phyloP scores from a whole-genome alignment of 2,329 filamentous ascomycete genomes.

The Sarocladiaceae sp. region DNA sequence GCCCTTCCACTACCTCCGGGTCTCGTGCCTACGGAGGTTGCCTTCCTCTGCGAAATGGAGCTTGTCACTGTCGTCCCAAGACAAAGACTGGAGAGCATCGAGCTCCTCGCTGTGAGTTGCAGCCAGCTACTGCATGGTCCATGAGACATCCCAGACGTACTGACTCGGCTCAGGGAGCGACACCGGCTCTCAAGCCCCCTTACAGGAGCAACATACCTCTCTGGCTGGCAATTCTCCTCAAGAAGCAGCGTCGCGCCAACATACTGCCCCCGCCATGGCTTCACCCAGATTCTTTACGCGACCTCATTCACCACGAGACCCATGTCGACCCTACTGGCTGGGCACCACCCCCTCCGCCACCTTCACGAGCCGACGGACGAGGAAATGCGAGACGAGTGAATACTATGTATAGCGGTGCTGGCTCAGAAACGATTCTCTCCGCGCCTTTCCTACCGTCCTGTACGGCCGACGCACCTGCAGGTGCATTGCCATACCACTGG shows the following conservation, averaged over 20 bases:
- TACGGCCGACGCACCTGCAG: constrained; percentile 60
- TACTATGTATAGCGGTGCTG: constrained; percentile 11
- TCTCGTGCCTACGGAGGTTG: constrained; percentile 79
- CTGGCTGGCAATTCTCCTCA: constrained; percentile 92
- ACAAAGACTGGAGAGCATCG: constrained; percentile 78
- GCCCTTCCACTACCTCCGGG: constrained; percentile 43
- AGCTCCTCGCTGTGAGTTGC: constrained; percentile 80
- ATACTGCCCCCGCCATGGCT: constrained; percentile 91
- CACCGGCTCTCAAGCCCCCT: constrained; percentile 71
- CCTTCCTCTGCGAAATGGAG: constrained; percentile 97
- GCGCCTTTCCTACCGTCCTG: constrained; percentile 76
- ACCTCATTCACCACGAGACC: constrained; percentile 77
- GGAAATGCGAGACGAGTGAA: constrained; percentile 34
- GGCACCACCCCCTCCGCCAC: constrained; percentile 67
- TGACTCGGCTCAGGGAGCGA: constrained; percentile 60
- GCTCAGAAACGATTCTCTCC: constrained; percentile 37
- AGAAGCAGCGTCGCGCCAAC: constrained; percentile 88
- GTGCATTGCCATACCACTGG: constrained; percentile 89
- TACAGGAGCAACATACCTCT: constrained; percentile 74
- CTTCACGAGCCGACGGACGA: constrained; percentile 41
- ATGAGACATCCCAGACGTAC: too few species aligned
- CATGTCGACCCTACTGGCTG: constrained; percentile 65
- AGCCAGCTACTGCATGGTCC: too few species aligned
- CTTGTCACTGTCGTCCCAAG: constrained; percentile 87
- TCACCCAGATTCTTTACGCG: constrained; percentile 63